Base-by-base conservation (phyloP, 108 stramenopile genomes). In the Asterionellopsis glacialis region DNA sequence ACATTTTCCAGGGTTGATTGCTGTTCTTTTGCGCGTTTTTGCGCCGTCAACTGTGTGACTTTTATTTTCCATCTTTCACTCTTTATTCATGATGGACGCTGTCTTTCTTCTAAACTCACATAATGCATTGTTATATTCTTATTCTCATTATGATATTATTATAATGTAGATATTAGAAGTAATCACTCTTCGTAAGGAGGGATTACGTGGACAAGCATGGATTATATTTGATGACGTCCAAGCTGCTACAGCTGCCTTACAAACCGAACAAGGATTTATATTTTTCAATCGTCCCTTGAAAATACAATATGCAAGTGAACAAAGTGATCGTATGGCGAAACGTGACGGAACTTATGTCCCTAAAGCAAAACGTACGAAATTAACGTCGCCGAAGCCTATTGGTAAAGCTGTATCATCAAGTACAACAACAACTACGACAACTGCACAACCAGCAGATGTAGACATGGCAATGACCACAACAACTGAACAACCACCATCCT, bases 121-220 rank as follows among this genome's bases (percentile, higher is more conserved):
- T 24, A 26, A 3, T 11, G 11, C 10, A 25, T n/a, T 55, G 9
- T 28, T 58, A 40, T 21, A 16, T 10, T 43, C 2, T n/a, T 42
- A 19, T 43, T 43, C 27, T 16, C 40, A 13, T 44, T 14, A 11
- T 44, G 11, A 11, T 44, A 11, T 13, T 44, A 44, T 48, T 2
- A 48, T 48, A 4, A 41, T 23, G 13, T 40, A 77, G 77, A 65
- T 83, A n/a, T 63, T 91, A 33, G 90, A 95, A 65, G 78, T 93
- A 45, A 77, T 95, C 42, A 66, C 75, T 44, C 69, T 88, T n/a
- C 87, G 91, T 11, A 70, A 78, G 11, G 75, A 84, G 48, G 79
- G 88, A 48, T 64, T 98, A 45, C 69, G 90, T 16, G 97, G 97
- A 44, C 95, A 95, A 68, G 91, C 93, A 0, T 98, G 89, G 88